These are phyloP conservation scores for Cunninghamia lanceolata DNA, from an alignment of 75 land plant species.

Conservation along the genomic window DNA sequence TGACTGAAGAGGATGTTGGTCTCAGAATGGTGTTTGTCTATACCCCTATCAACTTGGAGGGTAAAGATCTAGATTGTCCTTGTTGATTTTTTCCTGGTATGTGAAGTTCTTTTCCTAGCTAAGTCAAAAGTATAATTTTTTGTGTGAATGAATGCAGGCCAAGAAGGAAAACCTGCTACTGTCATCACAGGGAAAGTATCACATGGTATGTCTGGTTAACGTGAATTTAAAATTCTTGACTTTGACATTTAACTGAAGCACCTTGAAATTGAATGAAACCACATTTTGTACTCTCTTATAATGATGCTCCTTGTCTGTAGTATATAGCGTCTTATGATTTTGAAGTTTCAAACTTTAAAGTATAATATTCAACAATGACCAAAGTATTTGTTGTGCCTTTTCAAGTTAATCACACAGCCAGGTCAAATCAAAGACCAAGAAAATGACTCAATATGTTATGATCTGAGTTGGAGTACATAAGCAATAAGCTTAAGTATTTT, in stretches of 20 bases:
- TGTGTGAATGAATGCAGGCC: slow-evolving; percentile 35
- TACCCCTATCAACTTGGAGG: slow-evolving; percentile 82
- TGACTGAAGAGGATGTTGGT: slow-evolving; percentile 87
- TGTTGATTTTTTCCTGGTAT: neutral
- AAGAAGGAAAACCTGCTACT: slow-evolving; percentile 69
- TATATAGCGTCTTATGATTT: neutral
- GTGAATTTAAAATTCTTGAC: neutral
- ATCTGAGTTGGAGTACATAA: neutral
- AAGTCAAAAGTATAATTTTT: neutral
- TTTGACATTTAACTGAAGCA: neutral
- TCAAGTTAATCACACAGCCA: neutral
- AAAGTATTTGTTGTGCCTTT: neutral
- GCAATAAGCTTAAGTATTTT: neutral
- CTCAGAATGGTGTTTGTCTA: slow-evolving; percentile 66
- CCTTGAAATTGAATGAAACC: neutral
- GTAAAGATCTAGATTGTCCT: slow-evolving; percentile 24
- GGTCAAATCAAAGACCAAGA: neutral
- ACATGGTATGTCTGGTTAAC: slow-evolving; percentile 44
- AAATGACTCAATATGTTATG: neutral
- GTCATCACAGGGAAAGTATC: slow-evolving; percentile 43
- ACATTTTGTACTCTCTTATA: neutral
- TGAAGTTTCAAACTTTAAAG: too few relatives aligned
- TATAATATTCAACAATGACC: too few relatives aligned
- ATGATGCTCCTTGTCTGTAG: neutral
- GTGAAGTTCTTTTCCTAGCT: neutral